Evolutionary conservation across 805 yeast genomes (phyloP), one percentile per base, ranked within the genome.

Genomic region (Sugiyamaella lignohabitans): DNA sequence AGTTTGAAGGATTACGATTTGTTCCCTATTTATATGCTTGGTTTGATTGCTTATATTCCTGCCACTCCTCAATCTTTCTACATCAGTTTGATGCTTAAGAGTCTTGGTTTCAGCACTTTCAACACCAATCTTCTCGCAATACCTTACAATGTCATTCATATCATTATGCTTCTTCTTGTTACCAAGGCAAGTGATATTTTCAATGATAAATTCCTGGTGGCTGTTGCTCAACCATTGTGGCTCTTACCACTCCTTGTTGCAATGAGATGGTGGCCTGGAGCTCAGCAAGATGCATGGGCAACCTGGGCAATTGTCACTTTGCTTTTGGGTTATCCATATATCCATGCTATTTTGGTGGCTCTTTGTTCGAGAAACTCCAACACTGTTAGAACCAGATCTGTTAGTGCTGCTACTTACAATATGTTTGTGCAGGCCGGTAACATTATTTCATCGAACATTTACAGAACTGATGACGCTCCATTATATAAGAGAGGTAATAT

Each of bases 311-410:
- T 63, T 5, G 37, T 60, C n/a, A 53, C 58, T 11, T 49, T 63
- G 8, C 47, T 59, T 1, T 53, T 62, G 5, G 57, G 61, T 2
- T 49, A 44, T 18, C 67, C 67, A 1, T 70, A 71, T 37, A 64
- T 73, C n/a, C 78, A 77, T 63, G 76, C 84, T 1, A 62, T 80
- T 42, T 65, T 74, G 49, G 80, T 78, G 22, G 66, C 76, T 22
- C 78, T 85, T 80, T 73, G 78, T 47, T 79, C 87, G 0, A 61
- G 75, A 23, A 81, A 81, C 55, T 72, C 86, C 6, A 75, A 78
- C 59, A 70, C 82, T 1, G 83, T 82, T 22, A 64, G 81, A n/a
- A 66, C 78, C 2, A 67, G 89, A 54, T 76, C 87, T 0, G 79
- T 82, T 3, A 72, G 82, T 11, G 77, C 86, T 0, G 79, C 87